Percentiles rank a stretch among this genome's conserved stretches.
These are phyloP conservation scores for Populus tomentosa DNA, from an alignment of 441 rosid genomes.

Conservation along the genomic window DNA sequence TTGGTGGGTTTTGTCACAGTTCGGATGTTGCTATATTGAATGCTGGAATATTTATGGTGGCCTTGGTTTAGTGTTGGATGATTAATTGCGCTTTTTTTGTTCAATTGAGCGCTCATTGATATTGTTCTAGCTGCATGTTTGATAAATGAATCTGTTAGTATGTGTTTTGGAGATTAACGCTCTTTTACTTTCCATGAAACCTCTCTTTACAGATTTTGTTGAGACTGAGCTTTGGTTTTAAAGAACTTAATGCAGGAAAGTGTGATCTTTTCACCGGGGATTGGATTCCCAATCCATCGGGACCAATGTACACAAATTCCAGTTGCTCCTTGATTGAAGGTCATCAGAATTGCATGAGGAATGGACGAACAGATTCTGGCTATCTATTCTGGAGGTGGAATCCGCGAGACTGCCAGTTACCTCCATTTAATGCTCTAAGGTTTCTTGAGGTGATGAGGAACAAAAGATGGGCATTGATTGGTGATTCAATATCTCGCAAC, in stretches of 20 bases:
- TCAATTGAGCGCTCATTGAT: background rate
- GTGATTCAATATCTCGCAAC: slow-evolving; percentile 94
- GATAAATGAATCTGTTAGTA: background rate
- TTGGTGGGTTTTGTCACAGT: slow-evolving; percentile 6
- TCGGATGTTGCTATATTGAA: slow-evolving; percentile 2
- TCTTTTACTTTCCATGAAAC: background rate
- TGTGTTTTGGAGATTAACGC: background rate
- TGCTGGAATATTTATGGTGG: background rate
- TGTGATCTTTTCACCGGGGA: slow-evolving; percentile 79
- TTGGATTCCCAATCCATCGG: slow-evolving; percentile 76
- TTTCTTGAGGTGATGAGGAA: slow-evolving; percentile 75
- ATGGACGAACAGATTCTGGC: slow-evolving; percentile 75
- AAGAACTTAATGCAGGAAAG: slow-evolving; percentile 36
- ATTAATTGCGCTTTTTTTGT: background rate
- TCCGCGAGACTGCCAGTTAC: slow-evolving; percentile 63
- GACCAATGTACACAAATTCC: slow-evolving; percentile 67
- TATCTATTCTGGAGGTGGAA: slow-evolving; percentile 88
- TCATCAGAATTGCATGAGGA: slow-evolving; percentile 83
- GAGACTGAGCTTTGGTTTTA: background rate
- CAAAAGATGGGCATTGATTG: slow-evolving; percentile 76
- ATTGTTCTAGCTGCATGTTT: background rate
- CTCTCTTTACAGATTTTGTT: background rate
- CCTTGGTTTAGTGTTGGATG: background rate
- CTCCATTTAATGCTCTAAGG: slow-evolving; percentile 52
- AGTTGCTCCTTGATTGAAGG: slow-evolving; percentile 67